Conservation (phyloP, 495 filamentous ascomycete species). For the Aspergillus asperescens region DNA sequence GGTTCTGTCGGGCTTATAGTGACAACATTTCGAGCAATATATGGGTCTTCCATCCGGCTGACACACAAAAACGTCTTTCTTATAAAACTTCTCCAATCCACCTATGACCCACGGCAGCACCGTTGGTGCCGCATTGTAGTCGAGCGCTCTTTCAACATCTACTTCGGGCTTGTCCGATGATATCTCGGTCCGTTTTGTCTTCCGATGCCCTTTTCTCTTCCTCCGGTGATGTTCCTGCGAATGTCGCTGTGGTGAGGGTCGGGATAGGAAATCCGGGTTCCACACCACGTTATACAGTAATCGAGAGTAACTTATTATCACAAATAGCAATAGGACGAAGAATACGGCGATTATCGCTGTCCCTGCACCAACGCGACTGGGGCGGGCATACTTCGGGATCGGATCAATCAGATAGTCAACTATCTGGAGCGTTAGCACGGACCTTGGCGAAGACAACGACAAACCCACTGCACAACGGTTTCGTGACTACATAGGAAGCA, state of each 20-base stretch:
- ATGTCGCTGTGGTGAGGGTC: slow-evolving; percentile 21
- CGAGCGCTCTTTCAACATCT: slow-evolving; percentile 24
- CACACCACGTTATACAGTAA: slow-evolving; percentile 57
- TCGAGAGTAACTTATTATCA: slow-evolving; percentile 63
- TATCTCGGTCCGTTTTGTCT: slow-evolving; percentile 23
- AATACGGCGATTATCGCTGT: slow-evolving; percentile 66
- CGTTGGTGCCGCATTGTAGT: slow-evolving; percentile 19
- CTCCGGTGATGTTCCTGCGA: slow-evolving; percentile 11
- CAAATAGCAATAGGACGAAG: slow-evolving; percentile 60
- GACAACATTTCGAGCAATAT: slow-evolving; percentile 74
- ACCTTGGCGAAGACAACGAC: neutral
- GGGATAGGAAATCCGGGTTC: slow-evolving; percentile 66
- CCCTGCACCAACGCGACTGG: slow-evolving; percentile 49
- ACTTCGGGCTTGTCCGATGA: slow-evolving; percentile 16
- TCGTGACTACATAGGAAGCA: slow-evolving; percentile 57
- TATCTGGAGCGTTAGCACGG: slow-evolving; percentile 22
- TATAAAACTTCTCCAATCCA: slow-evolving; percentile 58
- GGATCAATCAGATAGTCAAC: slow-evolving; percentile 60
- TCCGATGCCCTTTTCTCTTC: slow-evolving; percentile 18
- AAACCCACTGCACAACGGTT: slow-evolving; percentile 50
- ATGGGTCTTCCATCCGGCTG: slow-evolving; percentile 70
- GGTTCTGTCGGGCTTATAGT: slow-evolving; percentile 77
- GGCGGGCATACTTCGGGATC: slow-evolving; percentile 34
- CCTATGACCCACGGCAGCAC: slow-evolving; percentile 24
- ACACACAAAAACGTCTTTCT: slow-evolving; percentile 75